These are phyloP conservation scores for Kluyveromyces dobzhanskii DNA, from an alignment of 805 yeast species.

Conservation along the genomic window DNA sequence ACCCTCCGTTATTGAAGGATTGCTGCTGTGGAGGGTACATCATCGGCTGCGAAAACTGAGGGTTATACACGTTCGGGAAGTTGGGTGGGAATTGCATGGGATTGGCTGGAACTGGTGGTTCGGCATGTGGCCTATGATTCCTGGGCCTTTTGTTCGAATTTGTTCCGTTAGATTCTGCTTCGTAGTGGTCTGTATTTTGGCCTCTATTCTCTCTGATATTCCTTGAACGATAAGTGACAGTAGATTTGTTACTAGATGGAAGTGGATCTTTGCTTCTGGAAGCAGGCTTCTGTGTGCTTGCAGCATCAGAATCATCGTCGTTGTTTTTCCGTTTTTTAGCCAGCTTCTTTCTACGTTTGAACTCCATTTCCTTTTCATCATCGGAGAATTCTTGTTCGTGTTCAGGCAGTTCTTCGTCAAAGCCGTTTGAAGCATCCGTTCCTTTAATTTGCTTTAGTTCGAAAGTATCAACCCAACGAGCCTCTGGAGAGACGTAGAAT, in stretches of 20 bases:
- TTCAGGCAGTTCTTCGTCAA: conserved; percentile 89
- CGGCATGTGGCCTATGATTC: neutral
- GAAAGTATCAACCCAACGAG: conserved; percentile 73
- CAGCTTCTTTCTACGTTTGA: conserved; percentile 55
- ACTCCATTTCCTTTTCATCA: conserved; percentile 78
- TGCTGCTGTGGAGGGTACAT: neutral
- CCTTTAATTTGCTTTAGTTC: conserved; percentile 66
- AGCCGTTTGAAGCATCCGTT: conserved; percentile 89
- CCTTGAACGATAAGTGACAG: conserved; percentile 3
- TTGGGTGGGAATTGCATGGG: conserved; percentile 2
- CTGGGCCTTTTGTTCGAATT: neutral
- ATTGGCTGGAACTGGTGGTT: conserved; percentile 1
- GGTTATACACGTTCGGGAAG: neutral
- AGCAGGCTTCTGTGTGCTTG: neutral
- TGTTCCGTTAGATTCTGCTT: too few species aligned
- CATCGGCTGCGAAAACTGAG: neutral
- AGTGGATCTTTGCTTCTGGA: neutral
- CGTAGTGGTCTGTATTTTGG: conserved; percentile 7
- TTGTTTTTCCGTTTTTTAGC: conserved; percentile 40
- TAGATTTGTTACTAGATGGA: neutral
- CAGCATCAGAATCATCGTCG: conserved; percentile 9
- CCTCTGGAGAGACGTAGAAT: conserved; percentile 70
- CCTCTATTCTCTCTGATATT: conserved; percentile 6
- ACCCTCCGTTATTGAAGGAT: neutral
- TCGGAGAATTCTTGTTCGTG: conserved; percentile 94